Evolutionary conservation across 148 eudicot species (phyloP).

Genomic region (Chenopodium berlandieri): DNA sequence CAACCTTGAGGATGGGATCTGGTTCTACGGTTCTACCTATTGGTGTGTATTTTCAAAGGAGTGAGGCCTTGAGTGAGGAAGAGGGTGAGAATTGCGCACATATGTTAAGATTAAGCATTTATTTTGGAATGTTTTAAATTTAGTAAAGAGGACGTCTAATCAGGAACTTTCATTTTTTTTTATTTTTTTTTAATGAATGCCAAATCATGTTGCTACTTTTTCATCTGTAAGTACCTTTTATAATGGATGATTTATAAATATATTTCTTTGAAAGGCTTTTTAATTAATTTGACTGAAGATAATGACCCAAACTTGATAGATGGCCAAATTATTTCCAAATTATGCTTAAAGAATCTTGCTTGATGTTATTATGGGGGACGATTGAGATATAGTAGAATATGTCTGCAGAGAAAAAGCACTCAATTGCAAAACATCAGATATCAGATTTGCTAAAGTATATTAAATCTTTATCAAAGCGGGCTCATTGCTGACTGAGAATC

Average conservation of each 20-base stretch:
- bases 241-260: background rate
- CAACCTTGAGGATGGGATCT: background rate
- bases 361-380: background rate
- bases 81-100: background rate
- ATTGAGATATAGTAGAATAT: background rate
- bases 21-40: too few relatives aligned
- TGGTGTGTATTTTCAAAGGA: background rate
- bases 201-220: background rate
- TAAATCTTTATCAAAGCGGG: background rate
- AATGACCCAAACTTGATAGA: background rate
- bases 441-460: background rate
- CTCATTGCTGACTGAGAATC: background rate
- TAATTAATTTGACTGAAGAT: background rate
- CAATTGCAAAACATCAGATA: background rate
- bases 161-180: background rate
- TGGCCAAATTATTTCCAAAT: background rate
- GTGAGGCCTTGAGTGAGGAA: background rate
- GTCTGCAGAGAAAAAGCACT: background rate
- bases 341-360: background rate
- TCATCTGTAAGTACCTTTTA: background rate
- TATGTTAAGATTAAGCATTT: background rate
- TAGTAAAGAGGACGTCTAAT: background rate
- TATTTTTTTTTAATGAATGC: background rate
- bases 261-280: background rate
- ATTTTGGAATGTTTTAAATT: background rate